Base-by-base conservation (phyloP, 2,329 filamentous ascomycete species). In the Setomelanomma holmii region DNA sequence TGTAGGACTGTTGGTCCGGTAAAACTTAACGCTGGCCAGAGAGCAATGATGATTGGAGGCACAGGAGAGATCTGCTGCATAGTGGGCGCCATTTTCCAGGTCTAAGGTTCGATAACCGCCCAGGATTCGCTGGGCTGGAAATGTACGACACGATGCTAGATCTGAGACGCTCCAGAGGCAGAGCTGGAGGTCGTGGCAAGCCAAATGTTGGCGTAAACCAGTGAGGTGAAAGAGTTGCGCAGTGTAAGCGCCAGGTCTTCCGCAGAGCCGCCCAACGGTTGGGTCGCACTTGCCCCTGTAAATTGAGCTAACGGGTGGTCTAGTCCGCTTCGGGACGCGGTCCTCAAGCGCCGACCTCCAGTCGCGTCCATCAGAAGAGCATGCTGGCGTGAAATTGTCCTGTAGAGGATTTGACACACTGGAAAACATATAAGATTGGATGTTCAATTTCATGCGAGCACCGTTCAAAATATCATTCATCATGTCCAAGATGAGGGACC, bases 91-190 rank as follows among this genome's bases (percentile, higher is more conserved):
- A 72, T 67, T 45, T 52, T 47, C 55, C 55, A 60, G 61, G 44
- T 49, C 62, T 60, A 63, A 67, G 62, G 63, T 64, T 68, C 62
- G 57, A 53, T 72, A 75, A 64, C 62, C 71, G 71, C 71, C 66
- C 53, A 61, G 63, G 67, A 75, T 73, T 73, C 67, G 72, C 65
- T 72, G 61, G 59, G 45, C 42, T 51, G 58, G 57, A 66, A 60
- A 68, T 72, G 67, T 67, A 66, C 64, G 60, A 69, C 66, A 60
- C 59, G 64, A 64, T 60, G 60, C 55, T 55, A 64, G 51, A 68
- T 65, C 64, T 69, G 71, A 74, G 70, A 74, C 72, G 71, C 64
- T 66, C 59, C 58, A 66, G 62, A 66, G 55, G 60, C 56, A 48
- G 56, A 61, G 55, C 53, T 67, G 58, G 66, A 62, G 43, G 61